These are phyloP conservation scores for Verticillium nonalfalfae DNA, from an alignment of 2,329 filamentous ascomycete genomes.

Conservation along the genomic window DNA sequence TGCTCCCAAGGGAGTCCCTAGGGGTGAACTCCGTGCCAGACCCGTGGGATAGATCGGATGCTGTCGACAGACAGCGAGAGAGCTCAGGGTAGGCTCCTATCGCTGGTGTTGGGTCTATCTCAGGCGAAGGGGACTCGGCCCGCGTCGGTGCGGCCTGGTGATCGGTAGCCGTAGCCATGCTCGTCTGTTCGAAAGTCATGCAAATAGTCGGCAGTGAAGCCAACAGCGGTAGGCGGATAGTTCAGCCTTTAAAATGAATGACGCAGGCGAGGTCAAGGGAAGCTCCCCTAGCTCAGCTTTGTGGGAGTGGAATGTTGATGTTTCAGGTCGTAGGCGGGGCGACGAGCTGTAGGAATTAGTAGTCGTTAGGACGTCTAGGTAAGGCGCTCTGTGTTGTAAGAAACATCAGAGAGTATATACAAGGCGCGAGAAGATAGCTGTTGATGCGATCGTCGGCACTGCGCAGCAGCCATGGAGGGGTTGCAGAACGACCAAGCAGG, in stretches of 20 bases:
- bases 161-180: slow-evolving; percentile 27
- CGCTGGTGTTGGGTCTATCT: slow-evolving; percentile 55
- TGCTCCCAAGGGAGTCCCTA: slow-evolving; percentile 51
- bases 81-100: slow-evolving; percentile 52
- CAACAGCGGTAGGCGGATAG: neutral
- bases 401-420: neutral
- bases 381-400: neutral
- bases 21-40: slow-evolving; percentile 42
- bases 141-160: slow-evolving; percentile 29
- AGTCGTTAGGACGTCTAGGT: neutral
- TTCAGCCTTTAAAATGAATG: neutral
- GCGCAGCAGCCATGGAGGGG: neutral
- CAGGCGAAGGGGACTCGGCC: slow-evolving; percentile 59
- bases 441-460: neutral
- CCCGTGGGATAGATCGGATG: slow-evolving; percentile 52
- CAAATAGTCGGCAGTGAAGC: neutral
- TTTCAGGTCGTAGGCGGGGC: slow-evolving; percentile 4
- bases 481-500: neutral
- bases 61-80: slow-evolving; percentile 58
- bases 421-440: neutral
- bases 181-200: neutral
- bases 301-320: slow-evolving; percentile 2
- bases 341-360: slow-evolving; percentile 1
- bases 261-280: neutral
- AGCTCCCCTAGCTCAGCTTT: neutral